Evolutionary conservation across 2,329 filamentous ascomycete species (phyloP).

Genomic region (Corynespora cassiicola): DNA sequence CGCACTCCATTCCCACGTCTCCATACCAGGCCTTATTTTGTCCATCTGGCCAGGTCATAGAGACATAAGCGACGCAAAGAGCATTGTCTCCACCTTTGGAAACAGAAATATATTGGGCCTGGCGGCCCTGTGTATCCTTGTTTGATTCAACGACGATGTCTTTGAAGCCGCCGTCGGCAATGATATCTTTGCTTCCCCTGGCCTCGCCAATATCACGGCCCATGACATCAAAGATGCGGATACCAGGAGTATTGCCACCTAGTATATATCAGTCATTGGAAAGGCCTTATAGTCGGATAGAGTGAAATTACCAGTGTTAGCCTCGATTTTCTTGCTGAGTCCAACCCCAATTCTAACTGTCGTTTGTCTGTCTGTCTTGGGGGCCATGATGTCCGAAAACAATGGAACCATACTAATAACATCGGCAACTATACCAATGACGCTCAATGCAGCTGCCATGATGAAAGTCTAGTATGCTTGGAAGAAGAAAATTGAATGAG

Average conservation of each 20-base stretch:
- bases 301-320: conserved; percentile 4
- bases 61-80: conserved; percentile 20
- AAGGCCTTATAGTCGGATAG: not conserved
- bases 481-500: no score
- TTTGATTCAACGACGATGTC: conserved; percentile 5
- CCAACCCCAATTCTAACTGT: conserved; percentile 8
- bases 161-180: conserved; percentile 8
- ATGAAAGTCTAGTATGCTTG: not conserved
- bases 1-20: conserved; percentile 16
- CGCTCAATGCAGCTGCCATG: conserved; percentile 6
- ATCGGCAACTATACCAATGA: conserved; percentile 4
- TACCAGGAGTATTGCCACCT: conserved; percentile 11
- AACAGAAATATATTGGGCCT: conserved; percentile 15
- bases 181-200: conserved; percentile 8
- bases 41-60: conserved; percentile 18
- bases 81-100: conserved; percentile 15
- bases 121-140: conserved; percentile 2
- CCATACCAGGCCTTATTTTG: conserved; percentile 18
- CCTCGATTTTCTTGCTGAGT: conserved; percentile 4
- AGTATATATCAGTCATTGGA: not conserved
- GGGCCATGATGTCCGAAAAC: conserved; percentile 5
- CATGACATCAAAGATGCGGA: conserved; percentile 9
- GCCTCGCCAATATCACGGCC: conserved; percentile 7
- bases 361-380: conserved; percentile 4
- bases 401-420: conserved; percentile 6